These are phyloP conservation scores for Phoma sp. DNA, from an alignment of 2,329 filamentous ascomycete species.

Conservation along the genomic window DNA sequence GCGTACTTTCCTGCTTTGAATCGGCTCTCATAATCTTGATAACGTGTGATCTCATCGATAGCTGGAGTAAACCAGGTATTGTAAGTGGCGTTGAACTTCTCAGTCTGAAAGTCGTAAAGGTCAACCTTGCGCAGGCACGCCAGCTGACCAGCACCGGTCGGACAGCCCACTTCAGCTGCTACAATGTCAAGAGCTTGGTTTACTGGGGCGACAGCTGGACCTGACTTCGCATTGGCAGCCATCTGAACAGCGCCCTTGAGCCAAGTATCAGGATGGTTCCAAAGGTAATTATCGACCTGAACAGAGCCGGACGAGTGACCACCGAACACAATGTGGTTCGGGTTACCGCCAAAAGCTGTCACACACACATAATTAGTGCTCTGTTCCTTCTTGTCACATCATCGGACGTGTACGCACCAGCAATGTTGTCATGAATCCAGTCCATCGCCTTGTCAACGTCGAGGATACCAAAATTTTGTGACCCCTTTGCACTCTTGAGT, in stretches of 20 bases:
- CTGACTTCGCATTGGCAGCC: slow-evolving; percentile 36
- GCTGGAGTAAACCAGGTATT: slow-evolving; percentile 35
- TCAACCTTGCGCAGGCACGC: slow-evolving; percentile 32
- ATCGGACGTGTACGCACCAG: slow-evolving; percentile 4
- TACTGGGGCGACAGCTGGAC: slow-evolving; percentile 28
- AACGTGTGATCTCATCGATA: slow-evolving; percentile 33
- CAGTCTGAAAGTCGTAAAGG: slow-evolving; percentile 33
- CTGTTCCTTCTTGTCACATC: neutral
- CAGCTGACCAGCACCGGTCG: slow-evolving; percentile 27
- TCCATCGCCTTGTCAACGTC: slow-evolving; percentile 49
- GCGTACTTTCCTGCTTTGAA: slow-evolving; percentile 37
- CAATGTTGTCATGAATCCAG: slow-evolving; percentile 49
- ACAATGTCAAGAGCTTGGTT: slow-evolving; percentile 34
- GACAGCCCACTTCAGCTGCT: slow-evolving; percentile 33
- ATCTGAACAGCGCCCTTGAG: slow-evolving; percentile 33
- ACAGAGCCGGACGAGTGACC: slow-evolving; percentile 43
- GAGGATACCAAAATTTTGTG: slow-evolving; percentile 47
- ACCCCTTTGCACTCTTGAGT: slow-evolving; percentile 25
- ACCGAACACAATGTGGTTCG: slow-evolving; percentile 54
- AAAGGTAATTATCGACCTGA: slow-evolving; percentile 35
- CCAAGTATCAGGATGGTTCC: slow-evolving; percentile 33
- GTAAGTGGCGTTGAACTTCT: slow-evolving; percentile 33
- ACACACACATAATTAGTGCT: neutral
- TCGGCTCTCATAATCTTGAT: slow-evolving; percentile 29
- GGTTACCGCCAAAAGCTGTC: slow-evolving; percentile 50